These are phyloP conservation scores for Zopfia rhizophila DNA, from an alignment of 2,329 filamentous ascomycete genomes.

Conservation along the genomic window DNA sequence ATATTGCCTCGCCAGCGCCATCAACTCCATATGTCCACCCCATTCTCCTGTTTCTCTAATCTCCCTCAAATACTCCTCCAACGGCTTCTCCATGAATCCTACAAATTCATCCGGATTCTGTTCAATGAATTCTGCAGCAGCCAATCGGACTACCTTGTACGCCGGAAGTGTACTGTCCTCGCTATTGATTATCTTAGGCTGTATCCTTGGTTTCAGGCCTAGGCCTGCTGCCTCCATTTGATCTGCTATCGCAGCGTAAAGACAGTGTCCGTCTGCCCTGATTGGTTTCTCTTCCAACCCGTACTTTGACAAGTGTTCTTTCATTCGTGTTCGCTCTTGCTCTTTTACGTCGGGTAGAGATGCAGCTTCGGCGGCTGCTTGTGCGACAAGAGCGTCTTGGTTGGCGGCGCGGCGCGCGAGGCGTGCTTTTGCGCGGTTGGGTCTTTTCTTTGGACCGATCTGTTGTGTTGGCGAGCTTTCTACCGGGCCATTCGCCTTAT, in stretches of 20 bases:
- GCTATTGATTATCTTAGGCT: conserved; percentile 30
- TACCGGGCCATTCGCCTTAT: conserved; percentile 1
- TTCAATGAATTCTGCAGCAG: conserved; percentile 81
- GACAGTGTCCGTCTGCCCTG: conserved; percentile 89
- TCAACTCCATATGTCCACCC: conserved; percentile 92
- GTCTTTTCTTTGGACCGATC: conserved; percentile 69
- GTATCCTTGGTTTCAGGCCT: conserved; percentile 47
- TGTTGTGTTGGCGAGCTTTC: conserved; percentile 11
- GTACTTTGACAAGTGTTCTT: conserved; percentile 70
- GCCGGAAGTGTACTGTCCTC: conserved; percentile 28
- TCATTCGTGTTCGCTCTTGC: conserved; percentile 68
- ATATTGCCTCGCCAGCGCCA: conserved; percentile 84
- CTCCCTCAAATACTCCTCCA: conserved; percentile 77
- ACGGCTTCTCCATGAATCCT: conserved; percentile 84
- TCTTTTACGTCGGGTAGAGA: conserved; percentile 52
- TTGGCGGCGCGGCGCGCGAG: conserved; percentile 90
- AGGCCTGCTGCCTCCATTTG: conserved; percentile 69
- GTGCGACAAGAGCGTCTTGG: conserved; percentile 73
- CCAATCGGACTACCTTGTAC: conserved; percentile 75
- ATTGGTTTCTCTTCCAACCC: conserved; percentile 81
- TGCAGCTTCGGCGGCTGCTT: conserved; percentile 78
- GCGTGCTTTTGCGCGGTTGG: conserved; percentile 90
- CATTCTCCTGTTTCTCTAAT: conserved; percentile 92
- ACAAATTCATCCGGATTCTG: conserved; percentile 81
- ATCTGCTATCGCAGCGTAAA: conserved; percentile 91